Evolutionary conservation across 2,329 filamentous ascomycete species (phyloP).

Genomic region (Remersonia thermophila): DNA sequence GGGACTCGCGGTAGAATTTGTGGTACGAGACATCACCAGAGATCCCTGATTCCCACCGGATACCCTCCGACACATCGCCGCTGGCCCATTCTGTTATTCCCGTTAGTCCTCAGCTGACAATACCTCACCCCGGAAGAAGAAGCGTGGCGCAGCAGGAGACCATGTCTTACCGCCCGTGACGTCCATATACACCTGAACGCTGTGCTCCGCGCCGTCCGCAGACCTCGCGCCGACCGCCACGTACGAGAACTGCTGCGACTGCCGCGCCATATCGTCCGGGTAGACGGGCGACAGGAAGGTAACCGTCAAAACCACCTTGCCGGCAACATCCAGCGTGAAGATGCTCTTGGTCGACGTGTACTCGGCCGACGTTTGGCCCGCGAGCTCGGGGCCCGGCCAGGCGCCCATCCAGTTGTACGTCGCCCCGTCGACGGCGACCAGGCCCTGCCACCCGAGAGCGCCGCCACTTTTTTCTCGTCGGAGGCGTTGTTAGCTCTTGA

Average conservation of each 20-base stretch:
- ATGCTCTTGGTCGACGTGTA: conserved; percentile 63
- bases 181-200: conserved; percentile 61
- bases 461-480: too few relatives aligned
- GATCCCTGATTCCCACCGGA: conserved; percentile 50
- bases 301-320: conserved; percentile 50
- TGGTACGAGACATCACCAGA: conserved; percentile 47
- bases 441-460: conserved; percentile 52
- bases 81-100: conserved; percentile 53
- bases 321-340: conserved; percentile 53
- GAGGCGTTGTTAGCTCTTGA: too few relatives aligned
- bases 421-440: conserved; percentile 52
- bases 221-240: conserved; percentile 51
- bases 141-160: too few relatives aligned
- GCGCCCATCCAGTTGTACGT: conserved; percentile 56
- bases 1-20: conserved; percentile 45
- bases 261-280: conserved; percentile 50
- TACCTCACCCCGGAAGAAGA: too few relatives aligned
- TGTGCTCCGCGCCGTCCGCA: conserved; percentile 47
- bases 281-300: conserved; percentile 62
- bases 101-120: not conserved
- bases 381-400: conserved; percentile 34
- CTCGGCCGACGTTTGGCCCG: conserved; percentile 49
- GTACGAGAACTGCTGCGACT: conserved; percentile 61
- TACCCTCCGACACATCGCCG: conserved; percentile 41
- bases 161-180: conserved; percentile 48